A percentile compares a stretch with the other conserved stretches of the same genome.
phyloP scores from a whole-genome alignment of 2,329 filamentous ascomycete species.

The Neoascochyta sp. region DNA sequence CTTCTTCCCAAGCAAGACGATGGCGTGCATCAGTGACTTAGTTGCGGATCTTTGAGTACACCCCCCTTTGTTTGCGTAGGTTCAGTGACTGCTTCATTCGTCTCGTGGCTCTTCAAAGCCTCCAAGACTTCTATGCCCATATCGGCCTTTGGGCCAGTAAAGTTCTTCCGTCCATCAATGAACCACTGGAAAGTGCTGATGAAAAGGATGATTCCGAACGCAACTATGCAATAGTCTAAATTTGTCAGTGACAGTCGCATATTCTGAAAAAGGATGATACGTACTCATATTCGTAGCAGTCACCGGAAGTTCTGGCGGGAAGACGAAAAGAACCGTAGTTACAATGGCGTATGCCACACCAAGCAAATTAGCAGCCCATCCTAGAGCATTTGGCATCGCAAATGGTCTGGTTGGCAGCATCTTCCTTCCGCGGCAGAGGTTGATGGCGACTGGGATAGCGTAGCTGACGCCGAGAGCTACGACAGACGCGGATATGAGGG shows the following conservation, averaged over 20 bases:
- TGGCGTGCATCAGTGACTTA: too few relatives aligned
- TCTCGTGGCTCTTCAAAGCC: slow-evolving; percentile 24
- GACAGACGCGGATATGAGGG: slow-evolving; percentile 67
- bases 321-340: slow-evolving; percentile 73
- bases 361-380: slow-evolving; percentile 57
- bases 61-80: too few relatives aligned
- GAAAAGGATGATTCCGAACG: slow-evolving; percentile 56
- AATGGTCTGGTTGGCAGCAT: slow-evolving; percentile 61
- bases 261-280: slow-evolving; percentile 12
- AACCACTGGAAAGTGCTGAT: slow-evolving; percentile 59
- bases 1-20: too few relatives aligned
- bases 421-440: slow-evolving; percentile 62
- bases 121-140: slow-evolving; percentile 43
- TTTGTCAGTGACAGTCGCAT: slow-evolving; percentile 10
- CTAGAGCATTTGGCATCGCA: slow-evolving; percentile 52
- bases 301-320: slow-evolving; percentile 65
- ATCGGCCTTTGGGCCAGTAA: slow-evolving; percentile 47
- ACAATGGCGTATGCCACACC: slow-evolving; percentile 64
- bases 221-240: slow-evolving; percentile 52
- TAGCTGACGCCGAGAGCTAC: slow-evolving; percentile 70
- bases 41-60: too few relatives aligned
- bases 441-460: slow-evolving; percentile 68
- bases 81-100: slow-evolving; percentile 2
- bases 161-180: slow-evolving; percentile 60
- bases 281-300: slow-evolving; percentile 66